phyloP scores from a whole-genome alignment of 2,329 filamentous ascomycete species.

The Pseudocercospora fuligena region DNA sequence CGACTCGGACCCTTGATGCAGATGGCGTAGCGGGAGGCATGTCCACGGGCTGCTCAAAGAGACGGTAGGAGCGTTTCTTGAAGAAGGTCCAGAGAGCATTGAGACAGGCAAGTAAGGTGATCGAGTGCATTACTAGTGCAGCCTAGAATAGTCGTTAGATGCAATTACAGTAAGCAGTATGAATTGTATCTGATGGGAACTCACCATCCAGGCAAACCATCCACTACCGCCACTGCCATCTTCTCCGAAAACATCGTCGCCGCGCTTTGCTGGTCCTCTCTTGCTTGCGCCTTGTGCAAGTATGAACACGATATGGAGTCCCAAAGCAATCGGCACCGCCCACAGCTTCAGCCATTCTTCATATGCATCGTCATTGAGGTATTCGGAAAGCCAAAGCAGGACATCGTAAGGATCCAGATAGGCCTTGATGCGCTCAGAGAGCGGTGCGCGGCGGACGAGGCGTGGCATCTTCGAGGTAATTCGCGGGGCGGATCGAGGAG shows the following conservation, averaged over 20 bases:
- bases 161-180: neutral
- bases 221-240: conserved; percentile 56
- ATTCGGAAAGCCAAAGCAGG: conserved; percentile 87
- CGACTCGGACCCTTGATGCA: conserved; percentile 83
- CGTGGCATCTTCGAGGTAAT: conserved; percentile 63
- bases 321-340: conserved; percentile 75
- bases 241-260: conserved; percentile 80
- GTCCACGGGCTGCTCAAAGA: conserved; percentile 88
- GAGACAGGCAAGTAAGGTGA: conserved; percentile 68
- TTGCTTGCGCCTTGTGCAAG: conserved; percentile 70
- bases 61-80: conserved; percentile 81
- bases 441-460: conserved; percentile 79
- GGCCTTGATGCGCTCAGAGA: conserved; percentile 78
- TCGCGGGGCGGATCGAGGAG: neutral
- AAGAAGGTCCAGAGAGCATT: conserved; percentile 85
- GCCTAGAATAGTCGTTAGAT: conserved; percentile 30
- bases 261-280: conserved; percentile 42
- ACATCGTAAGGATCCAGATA: conserved; percentile 88
- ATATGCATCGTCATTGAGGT: conserved; percentile 89
- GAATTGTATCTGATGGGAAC: conserved; percentile 29
- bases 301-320: conserved; percentile 78
- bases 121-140: conserved; percentile 70
- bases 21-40: conserved; percentile 77
- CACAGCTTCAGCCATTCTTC: conserved; percentile 76
- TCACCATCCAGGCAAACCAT: conserved; percentile 70